Conservation (phyloP, 306 rosid genomes). For the Sphenostylis stenocarpa region DNA sequence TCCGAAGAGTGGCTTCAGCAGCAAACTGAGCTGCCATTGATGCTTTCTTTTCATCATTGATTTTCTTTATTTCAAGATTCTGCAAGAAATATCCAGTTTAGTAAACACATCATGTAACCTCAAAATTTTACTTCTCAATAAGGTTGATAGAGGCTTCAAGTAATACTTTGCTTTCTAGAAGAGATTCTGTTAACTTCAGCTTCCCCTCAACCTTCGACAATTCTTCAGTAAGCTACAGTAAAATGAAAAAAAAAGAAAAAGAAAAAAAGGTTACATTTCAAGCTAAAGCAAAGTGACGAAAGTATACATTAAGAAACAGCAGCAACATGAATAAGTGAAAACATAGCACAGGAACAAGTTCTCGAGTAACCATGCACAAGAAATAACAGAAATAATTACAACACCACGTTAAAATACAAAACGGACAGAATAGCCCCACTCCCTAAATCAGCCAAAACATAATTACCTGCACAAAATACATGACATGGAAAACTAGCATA, state of each 20-base stretch:
- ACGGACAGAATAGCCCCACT: not conserved
- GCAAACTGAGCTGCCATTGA: conserved; percentile 99
- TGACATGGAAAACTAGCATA: not conserved
- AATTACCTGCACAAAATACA: not conserved
- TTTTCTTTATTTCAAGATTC: conserved; percentile 99
- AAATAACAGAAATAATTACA: conserved; percentile 12
- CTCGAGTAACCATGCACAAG: conserved; percentile 11
- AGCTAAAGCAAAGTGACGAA: conserved; percentile 4
- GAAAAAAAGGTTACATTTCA: conserved; percentile 35
- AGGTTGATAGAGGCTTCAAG: conserved; percentile 31
- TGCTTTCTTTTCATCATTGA: conserved; percentile 98
- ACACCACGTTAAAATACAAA: not conserved
- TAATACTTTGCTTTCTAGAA: conserved; percentile 91
- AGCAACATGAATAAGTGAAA: conserved; percentile 17
- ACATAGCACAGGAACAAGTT: conserved; percentile 6
- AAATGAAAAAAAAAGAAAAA: conserved; percentile 25
- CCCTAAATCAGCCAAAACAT: not conserved
- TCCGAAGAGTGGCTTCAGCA: conserved; percentile 97
- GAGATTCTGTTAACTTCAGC: conserved; percentile 91
- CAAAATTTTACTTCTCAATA: conserved; percentile 13
- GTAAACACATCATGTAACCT: conserved; percentile 22
- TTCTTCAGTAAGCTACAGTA: conserved; percentile 84
- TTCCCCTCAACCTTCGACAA: conserved; percentile 85
- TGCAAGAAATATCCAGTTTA: conserved; percentile 47
- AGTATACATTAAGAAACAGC: conserved; percentile 4